Base-by-base conservation (phyloP, 805 yeast genomes). In the Barnettozyma sp. region DNA sequence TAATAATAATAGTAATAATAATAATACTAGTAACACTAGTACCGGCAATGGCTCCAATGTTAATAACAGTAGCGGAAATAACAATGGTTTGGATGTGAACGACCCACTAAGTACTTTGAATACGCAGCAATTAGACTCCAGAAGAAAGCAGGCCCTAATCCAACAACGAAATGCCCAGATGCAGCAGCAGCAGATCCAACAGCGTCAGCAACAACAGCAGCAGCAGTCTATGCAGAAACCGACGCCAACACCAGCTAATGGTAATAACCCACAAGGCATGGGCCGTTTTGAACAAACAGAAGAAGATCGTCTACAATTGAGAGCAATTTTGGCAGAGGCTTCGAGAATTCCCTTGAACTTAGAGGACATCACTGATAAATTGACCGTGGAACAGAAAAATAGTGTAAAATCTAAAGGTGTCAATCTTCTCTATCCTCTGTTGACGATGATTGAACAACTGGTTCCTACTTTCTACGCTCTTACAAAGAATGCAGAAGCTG, bases 401-500 rank as follows among this genome's bases (percentile, higher is more conserved):
- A 63, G 64, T 33, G 80, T 80, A 17, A 63, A 72, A 28, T 73
- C 76, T 15, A 67, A 73, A 18, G 68, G 76, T 46, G 66, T 63
- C 29, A 68, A 66, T 27, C 64, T 73, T 21, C 66, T 82, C 22
- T 55, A 61, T 22, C 47, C 65, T 14, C 68, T 81, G 44, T 76
- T 73, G 56, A 68, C 76, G 24, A 71, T 79, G 43, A 80, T 82
- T 13, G 94, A 85, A 52, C 79, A 79, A 41, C 66, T 86, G 28
- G 75, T 84, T 26, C 86, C 94, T 24, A 78, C 82, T 51, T 84
- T 83, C 49, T 86, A 73, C 52, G 71, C 81, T 40, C 65, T 84
- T 41, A 82, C 94, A 1, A 76, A 79, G 48, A 82, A 82, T 55
- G 71, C 68, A 33, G 83, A 78, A 33, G 88, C 84, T 8, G 81